These are phyloP conservation scores for Austroboletus eburneus DNA, from an alignment of 768 basidiomycete genomes.

Conservation along the genomic window DNA sequence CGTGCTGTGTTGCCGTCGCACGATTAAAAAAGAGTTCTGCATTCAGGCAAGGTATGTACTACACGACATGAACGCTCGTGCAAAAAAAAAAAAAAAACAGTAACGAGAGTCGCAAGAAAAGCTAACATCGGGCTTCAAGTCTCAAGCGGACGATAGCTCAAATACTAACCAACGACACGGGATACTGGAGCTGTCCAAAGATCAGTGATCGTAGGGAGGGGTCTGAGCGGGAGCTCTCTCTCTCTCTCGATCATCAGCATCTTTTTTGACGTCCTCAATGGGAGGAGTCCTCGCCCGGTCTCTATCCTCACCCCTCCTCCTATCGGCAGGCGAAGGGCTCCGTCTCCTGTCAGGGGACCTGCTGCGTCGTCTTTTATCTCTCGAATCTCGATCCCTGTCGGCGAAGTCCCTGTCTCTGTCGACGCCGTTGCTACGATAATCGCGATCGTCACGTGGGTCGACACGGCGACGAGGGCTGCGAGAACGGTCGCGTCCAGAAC, in stretches of 20 bases:
- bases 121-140: no score
- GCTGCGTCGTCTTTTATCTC: slow-evolving; percentile 48
- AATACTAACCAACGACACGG: slow-evolving; percentile 6
- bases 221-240: slow-evolving; percentile 48
- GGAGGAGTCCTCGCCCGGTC: slow-evolving; percentile 54
- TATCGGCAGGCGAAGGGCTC: slow-evolving; percentile 39
- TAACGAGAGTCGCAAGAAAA: slow-evolving; percentile 1
- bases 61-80: slow-evolving; percentile 10
- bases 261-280: slow-evolving; percentile 38
- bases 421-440: slow-evolving; percentile 34
- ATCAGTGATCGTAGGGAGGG: slow-evolving; percentile 54
- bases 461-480: slow-evolving; percentile 50
- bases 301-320: slow-evolving; percentile 42
- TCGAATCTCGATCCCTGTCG: slow-evolving; percentile 34
- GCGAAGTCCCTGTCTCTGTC: slow-evolving; percentile 32
- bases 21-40: slow-evolving; percentile 1
- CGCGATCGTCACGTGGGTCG: slow-evolving; percentile 37
- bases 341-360: slow-evolving; percentile 45
- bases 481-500: slow-evolving; percentile 44
- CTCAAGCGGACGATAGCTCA: no score
- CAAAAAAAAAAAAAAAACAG: slow-evolving; percentile 1
- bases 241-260: slow-evolving; percentile 45
- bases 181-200: neutral
- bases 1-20: neutral
- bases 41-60: slow-evolving; percentile 21